Evolutionary conservation across 1,284 basidiomycete species (phyloP).

Genomic region (Pascua sp.): DNA sequence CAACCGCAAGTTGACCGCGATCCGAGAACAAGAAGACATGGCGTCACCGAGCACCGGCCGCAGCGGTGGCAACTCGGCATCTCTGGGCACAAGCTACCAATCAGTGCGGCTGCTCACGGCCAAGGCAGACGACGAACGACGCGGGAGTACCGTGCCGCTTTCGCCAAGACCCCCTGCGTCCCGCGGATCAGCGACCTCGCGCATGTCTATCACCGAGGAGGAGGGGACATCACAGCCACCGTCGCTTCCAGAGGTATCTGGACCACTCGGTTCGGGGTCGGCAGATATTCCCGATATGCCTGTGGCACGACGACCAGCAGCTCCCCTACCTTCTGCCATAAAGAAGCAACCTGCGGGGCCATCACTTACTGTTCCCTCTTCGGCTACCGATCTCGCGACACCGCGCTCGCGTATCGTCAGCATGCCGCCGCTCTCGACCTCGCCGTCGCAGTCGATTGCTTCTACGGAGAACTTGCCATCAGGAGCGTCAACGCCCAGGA

Average conservation of each 20-base stretch:
- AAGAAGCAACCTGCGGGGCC: too few species aligned
- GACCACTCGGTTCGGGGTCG: neutral
- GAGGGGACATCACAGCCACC: constrained; percentile 8
- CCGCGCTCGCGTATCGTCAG: constrained; percentile 12
- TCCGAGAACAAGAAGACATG: neutral
- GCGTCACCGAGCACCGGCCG: constrained; percentile 8
- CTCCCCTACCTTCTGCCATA: neutral
- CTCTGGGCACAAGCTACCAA: constrained; percentile 35
- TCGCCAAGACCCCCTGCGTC: constrained; percentile 6
- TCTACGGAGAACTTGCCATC: constrained; percentile 18
- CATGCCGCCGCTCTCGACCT: constrained; percentile 8
- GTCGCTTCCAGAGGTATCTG: constrained; percentile 8
- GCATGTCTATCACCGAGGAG: constrained; percentile 9
- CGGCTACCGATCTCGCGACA: neutral
- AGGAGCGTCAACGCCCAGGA: constrained; percentile 38
- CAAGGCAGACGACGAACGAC: constrained; percentile 17
- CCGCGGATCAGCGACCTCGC: constrained; percentile 2
- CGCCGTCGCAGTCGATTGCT: constrained; percentile 11
- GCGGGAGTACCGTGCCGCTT: neutral
- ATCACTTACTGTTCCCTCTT: too few species aligned
- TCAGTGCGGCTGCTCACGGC: constrained; percentile 31
- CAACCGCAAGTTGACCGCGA: neutral
- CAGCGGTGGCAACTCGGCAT: constrained; percentile 1
- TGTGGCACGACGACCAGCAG: neutral
- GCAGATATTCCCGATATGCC: constrained; percentile 18